phyloP scores from a whole-genome alignment of 768 basidiomycete species.

The Rhodotorula kratochvilovae region DNA sequence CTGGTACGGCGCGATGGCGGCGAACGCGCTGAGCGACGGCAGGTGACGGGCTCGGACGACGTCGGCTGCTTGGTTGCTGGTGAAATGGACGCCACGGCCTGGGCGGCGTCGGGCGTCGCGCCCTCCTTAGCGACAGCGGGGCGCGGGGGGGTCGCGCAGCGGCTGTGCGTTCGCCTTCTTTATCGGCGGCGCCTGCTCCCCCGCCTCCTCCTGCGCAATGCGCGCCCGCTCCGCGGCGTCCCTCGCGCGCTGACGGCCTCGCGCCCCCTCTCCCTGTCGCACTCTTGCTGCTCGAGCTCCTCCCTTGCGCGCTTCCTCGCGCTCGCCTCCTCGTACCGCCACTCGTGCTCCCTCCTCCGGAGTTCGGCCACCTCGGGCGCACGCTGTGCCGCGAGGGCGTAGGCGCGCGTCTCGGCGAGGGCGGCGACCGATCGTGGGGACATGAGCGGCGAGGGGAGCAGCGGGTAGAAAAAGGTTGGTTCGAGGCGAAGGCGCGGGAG shows the following conservation, averaged over 20 bases:
- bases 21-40: not conserved
- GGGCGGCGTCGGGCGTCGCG: too few relatives aligned
- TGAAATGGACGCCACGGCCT: too few relatives aligned
- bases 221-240: too few relatives aligned
- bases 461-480: conserved; percentile 9
- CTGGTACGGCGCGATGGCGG: conserved; percentile 15
- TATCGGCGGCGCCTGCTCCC: too few relatives aligned
- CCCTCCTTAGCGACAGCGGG: too few relatives aligned
- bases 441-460: conserved; percentile 6
- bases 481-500: not conserved
- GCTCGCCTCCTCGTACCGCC: not conserved
- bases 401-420: not conserved
- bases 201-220: too few relatives aligned
- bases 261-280: not conserved
- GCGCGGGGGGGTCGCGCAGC: too few relatives aligned
- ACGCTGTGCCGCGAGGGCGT: not conserved
- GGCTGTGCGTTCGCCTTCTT: too few relatives aligned
- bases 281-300: not conserved
- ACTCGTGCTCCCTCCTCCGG: not conserved
- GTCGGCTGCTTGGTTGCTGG: too few relatives aligned
- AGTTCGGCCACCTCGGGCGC: not conserved
- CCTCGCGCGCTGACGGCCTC: not conserved
- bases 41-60: too few relatives aligned
- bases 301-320: not conserved
- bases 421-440: not conserved